A percentile compares a stretch with the other conserved stretches of the same genome.
Conservation (phyloP, 2,329 filamentous ascomycete genomes). For the Neospermospora avenae region DNA sequence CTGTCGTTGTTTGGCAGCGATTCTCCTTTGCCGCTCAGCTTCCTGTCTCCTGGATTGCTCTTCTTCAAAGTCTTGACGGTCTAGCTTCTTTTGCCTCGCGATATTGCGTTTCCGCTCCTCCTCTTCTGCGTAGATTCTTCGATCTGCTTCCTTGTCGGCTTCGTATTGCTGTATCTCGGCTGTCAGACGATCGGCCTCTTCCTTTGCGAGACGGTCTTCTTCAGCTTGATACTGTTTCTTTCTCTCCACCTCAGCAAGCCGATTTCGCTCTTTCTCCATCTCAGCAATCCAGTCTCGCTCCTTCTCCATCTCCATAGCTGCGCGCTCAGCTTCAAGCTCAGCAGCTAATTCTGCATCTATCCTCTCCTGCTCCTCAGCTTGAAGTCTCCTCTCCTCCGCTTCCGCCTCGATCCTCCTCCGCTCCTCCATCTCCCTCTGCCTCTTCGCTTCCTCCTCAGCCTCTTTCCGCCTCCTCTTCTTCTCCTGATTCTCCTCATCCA, state of each 20-base stretch:
- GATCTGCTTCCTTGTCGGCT: constrained; percentile 1
- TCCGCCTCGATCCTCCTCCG: constrained; percentile 3
- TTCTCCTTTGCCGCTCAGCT: neutral
- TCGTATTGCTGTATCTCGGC: constrained; percentile 8
- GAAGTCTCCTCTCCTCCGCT: neutral
- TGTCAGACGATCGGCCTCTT: constrained; percentile 7
- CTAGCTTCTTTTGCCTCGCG: neutral
- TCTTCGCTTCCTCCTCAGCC: constrained; percentile 2
- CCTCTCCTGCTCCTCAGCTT: neutral
- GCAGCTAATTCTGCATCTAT: neutral
- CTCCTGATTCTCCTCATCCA: neutral
- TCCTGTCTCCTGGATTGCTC: neutral
- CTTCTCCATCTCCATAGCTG: neutral
- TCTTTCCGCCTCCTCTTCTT: constrained; percentile 4
- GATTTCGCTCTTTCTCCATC: constrained; percentile 1
- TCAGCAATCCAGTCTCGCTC: constrained; percentile 1
- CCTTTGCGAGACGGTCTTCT: constrained; percentile 2
- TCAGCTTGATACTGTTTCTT: neutral
- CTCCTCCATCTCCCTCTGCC: neutral
- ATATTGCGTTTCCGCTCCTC: neutral
- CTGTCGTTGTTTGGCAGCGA: neutral
- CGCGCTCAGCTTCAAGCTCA: too few relatives aligned
- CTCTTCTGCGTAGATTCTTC: constrained; percentile 1
- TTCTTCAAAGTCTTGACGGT: neutral
- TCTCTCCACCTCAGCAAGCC: neutral